A percentile compares a stretch with the other conserved stretches of the same genome.
Evolutionary conservation across 2,329 filamentous ascomycete genomes (phyloP).

Genomic region (Cercospora sojina): DNA sequence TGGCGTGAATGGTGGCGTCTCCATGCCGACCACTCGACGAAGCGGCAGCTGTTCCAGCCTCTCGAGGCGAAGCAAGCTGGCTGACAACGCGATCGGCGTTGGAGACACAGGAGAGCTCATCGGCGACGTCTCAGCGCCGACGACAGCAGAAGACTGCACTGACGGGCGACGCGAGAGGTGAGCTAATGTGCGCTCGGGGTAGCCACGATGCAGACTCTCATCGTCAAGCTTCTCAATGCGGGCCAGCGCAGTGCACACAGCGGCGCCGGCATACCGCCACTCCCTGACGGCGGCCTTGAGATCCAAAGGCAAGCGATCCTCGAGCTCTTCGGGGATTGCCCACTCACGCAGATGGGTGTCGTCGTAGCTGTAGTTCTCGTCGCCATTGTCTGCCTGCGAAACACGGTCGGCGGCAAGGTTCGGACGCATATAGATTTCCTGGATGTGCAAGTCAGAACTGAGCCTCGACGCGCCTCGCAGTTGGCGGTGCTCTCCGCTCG

Average conservation of each 20-base stretch:
- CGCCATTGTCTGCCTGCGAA: slow-evolving; percentile 29
- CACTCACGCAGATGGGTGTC: slow-evolving; percentile 41
- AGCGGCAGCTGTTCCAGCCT: slow-evolving; percentile 19
- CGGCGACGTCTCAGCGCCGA: slow-evolving; percentile 18
- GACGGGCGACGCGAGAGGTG: slow-evolving; percentile 23
- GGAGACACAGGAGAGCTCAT: slow-evolving; percentile 24
- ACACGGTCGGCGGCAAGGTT: slow-evolving; percentile 26
- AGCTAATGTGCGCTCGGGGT: slow-evolving; percentile 30
- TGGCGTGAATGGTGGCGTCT: slow-evolving; percentile 38
- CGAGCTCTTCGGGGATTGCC: slow-evolving; percentile 41
- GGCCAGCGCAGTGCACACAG: slow-evolving; percentile 44
- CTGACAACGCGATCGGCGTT: slow-evolving; percentile 7
- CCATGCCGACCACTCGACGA: slow-evolving; percentile 29
- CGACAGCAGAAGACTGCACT: slow-evolving; percentile 12
- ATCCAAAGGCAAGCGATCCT: slow-evolving; percentile 39
- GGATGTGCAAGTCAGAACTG: not conserved
- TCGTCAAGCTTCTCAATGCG: slow-evolving; percentile 38
- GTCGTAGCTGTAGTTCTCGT: slow-evolving; percentile 39
- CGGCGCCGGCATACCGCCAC: slow-evolving; percentile 48
- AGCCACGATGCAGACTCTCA: slow-evolving; percentile 36
- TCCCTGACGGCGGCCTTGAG: slow-evolving; percentile 39
- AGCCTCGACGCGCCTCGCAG: not conserved
- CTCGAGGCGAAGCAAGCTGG: slow-evolving; percentile 18
- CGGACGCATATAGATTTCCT: slow-evolving; percentile 27
- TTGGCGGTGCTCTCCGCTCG: not conserved